Conservation (phyloP, 768 basidiomycete genomes). For the Tricholoma sp. region DNA sequence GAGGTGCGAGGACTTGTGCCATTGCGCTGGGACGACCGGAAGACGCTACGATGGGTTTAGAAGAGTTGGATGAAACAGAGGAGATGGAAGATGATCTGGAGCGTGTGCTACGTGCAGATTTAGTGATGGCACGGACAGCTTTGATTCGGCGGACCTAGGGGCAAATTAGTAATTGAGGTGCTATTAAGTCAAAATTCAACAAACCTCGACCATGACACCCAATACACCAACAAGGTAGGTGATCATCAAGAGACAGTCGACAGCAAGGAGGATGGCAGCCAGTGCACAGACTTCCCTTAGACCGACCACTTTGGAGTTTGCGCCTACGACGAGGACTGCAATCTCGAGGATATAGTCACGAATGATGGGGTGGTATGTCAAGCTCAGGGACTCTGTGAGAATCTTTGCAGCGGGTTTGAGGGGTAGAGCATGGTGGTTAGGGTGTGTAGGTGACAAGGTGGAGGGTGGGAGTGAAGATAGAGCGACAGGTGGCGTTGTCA, state of each 20-base stretch:
- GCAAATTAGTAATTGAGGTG: neutral
- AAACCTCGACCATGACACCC: slow-evolving; percentile 93
- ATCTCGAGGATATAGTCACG: slow-evolving; percentile 93
- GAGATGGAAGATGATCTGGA: slow-evolving; percentile 34
- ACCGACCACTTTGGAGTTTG: slow-evolving; percentile 81
- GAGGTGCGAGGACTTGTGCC: slow-evolving; percentile 23
- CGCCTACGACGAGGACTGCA: slow-evolving; percentile 82
- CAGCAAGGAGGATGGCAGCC: slow-evolving; percentile 78
- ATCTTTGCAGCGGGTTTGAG: slow-evolving; percentile 80
- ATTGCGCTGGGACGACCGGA: slow-evolving; percentile 25
- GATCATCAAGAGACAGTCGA: slow-evolving; percentile 86
- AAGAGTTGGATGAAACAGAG: slow-evolving; percentile 12
- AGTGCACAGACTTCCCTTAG: slow-evolving; percentile 92
- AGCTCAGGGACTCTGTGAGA: slow-evolving; percentile 76
- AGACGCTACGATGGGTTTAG: slow-evolving; percentile 5
- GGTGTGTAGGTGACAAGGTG: slow-evolving; percentile 14
- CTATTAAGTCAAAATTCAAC: slow-evolving; percentile 1
- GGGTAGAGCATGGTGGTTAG: slow-evolving; percentile 16
- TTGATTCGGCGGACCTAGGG: slow-evolving; percentile 66
- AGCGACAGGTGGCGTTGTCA: slow-evolving; percentile 34
- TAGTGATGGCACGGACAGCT: slow-evolving; percentile 41
- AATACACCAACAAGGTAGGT: slow-evolving; percentile 88
- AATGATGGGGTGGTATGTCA: slow-evolving; percentile 78
- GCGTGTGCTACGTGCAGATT: slow-evolving; percentile 8
- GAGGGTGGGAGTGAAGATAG: slow-evolving; percentile 27